phyloP scores from a whole-genome alignment of 805 yeast genomes.

The Tetrapisispora pingtungensis region DNA sequence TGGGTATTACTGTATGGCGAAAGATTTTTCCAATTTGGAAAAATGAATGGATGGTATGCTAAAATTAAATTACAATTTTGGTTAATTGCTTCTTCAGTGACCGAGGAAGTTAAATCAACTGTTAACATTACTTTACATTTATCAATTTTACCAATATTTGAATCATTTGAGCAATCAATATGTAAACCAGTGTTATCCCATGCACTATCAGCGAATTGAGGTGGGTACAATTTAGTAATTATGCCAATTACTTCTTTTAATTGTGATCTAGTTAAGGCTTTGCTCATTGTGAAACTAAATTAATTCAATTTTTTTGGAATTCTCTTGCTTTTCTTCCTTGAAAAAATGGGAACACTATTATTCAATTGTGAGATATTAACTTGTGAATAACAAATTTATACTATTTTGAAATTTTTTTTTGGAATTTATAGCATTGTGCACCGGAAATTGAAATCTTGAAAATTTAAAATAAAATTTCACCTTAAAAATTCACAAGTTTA shows the following conservation, averaged over 20 bases:
- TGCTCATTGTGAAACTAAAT: constrained; percentile 11
- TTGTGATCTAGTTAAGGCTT: constrained; percentile 18
- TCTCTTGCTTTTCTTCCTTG: too few relatives aligned
- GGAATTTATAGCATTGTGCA: too few relatives aligned
- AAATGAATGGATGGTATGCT: constrained; percentile 93
- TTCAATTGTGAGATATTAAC: too few relatives aligned
- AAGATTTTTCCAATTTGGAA: constrained; percentile 73
- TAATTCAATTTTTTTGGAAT: too few relatives aligned
- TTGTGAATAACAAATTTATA: too few relatives aligned
- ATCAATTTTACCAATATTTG: constrained; percentile 8
- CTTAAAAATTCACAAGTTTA: too few relatives aligned
- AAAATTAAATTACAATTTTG: constrained; percentile 47
- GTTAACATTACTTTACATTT: constrained; percentile 46
- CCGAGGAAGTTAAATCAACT: constrained; percentile 74
- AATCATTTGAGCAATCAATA: constrained; percentile 50
- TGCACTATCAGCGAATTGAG: constrained; percentile 65
- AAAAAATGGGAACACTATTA: too few relatives aligned
- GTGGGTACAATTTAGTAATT: constrained; percentile 73
- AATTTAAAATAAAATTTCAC: too few relatives aligned
- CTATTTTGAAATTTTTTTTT: too few relatives aligned
- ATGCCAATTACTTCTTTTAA: constrained; percentile 39
- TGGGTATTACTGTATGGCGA: constrained; percentile 59
- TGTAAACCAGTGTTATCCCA: constrained; percentile 97
- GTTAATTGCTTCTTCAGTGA: constrained; percentile 74
- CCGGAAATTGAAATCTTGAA: neutral